Base-by-base conservation (phyloP, 129 eudicot species). In the Arctium minus region DNA sequence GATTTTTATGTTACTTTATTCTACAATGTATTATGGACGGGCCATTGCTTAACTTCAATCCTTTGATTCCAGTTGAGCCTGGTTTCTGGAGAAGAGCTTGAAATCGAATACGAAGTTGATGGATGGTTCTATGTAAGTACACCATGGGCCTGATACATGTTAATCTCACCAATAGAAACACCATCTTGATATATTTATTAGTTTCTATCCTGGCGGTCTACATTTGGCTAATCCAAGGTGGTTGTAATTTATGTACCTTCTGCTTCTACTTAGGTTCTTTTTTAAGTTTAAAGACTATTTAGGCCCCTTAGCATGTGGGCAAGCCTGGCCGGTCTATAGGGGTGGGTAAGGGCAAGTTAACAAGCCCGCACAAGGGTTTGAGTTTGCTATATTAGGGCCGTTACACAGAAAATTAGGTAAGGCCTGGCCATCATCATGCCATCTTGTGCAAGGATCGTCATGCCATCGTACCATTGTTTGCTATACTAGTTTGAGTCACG, bases 51-150 rank as follows among this genome's bases (percentile, higher is more conserved):
- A 69, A 79, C 44, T 40, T 29, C 30, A n/a, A 35, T 33, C 71
- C 53, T 80, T 48, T 8, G 8, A 71, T 78, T 84, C 75, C 92
- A 94, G 98, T 87, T 94, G 69, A 90, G 88, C 83, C 90, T 94
- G 29, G 89, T 91, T 27, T 88, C 92, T 35, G 98, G 98, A 29
- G 98, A 94, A 79, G 98, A 90, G 53, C 87, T 94, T 15, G 97
- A 91, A 78, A 94, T 94, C 44, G 94, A 94, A 53, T 83, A 94
- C 32, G 98, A 94, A 87, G 93, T 94, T 71, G 97, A 94, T 86
- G 98, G 97, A 87, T 94, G 98, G 98, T 94, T 85, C 78, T 87
- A 87, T 86, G 98, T 92, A 89, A 93, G 97, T 88, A 83, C 80
- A 87, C 79, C 40, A 36, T 60, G 3, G 13, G 65, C 65, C 6